Conservation (phyloP, 2,329 filamentous ascomycete genomes). For the Fulvia fulva region DNA sequence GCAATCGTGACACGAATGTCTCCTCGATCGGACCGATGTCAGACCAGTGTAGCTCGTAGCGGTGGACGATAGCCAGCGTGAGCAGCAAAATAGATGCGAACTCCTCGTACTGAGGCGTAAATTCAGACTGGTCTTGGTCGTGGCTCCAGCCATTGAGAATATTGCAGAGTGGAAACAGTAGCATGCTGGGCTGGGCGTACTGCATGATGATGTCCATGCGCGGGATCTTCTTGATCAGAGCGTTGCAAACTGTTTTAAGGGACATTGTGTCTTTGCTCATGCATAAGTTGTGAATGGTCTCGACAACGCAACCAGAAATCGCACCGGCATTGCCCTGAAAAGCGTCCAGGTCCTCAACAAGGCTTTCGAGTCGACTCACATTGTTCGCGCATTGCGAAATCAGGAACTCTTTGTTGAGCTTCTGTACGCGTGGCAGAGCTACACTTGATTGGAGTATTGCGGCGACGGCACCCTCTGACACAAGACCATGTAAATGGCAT, state of each 20-base stretch:
- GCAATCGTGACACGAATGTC: slow-evolving; percentile 66
- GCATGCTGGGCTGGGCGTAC: slow-evolving; percentile 65
- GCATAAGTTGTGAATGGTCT: slow-evolving; percentile 58
- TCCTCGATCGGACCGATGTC: slow-evolving; percentile 63
- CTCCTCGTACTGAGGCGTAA: slow-evolving; percentile 81
- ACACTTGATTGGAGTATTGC: slow-evolving; percentile 79
- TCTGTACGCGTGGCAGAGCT: slow-evolving; percentile 67
- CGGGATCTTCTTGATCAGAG: slow-evolving; percentile 67
- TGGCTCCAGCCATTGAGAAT: slow-evolving; percentile 76
- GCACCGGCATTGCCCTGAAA: slow-evolving; percentile 91
- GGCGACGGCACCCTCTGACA: slow-evolving; percentile 73
- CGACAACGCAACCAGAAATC: slow-evolving; percentile 64
- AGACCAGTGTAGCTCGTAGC: slow-evolving; percentile 61
- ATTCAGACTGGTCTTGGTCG: slow-evolving; percentile 76
- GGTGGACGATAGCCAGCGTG: slow-evolving; percentile 68
- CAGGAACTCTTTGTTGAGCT: slow-evolving; percentile 73
- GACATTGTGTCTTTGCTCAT: slow-evolving; percentile 72
- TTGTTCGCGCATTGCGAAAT: slow-evolving; percentile 74
- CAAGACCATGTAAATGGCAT: slow-evolving; percentile 82
- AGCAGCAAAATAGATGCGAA: slow-evolving; percentile 74
- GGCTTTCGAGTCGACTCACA: slow-evolving; percentile 67
- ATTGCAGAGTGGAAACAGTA: slow-evolving; percentile 69
- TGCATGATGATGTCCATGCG: slow-evolving; percentile 71
- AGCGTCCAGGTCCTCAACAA: slow-evolving; percentile 78
- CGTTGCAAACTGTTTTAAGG: slow-evolving; percentile 69